Conservation (phyloP, 805 yeast species). For the Kuraishia floccosa region DNA sequence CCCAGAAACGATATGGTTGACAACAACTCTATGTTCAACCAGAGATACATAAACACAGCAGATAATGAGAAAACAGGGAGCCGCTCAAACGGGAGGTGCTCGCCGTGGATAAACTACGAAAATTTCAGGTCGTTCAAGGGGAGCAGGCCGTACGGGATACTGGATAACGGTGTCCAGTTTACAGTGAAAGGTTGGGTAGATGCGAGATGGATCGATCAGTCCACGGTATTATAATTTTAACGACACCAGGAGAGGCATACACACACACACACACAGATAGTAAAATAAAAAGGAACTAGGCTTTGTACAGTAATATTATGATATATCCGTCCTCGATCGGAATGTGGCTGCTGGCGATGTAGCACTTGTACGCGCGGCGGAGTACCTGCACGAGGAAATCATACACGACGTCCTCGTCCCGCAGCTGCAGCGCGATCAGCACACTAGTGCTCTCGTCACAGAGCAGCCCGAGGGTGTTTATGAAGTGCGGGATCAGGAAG, state of each 20-base stretch:
- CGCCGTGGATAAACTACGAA: conserved; percentile 16
- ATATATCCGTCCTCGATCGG: no score
- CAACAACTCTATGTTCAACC: conserved; percentile 11
- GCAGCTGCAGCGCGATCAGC: conserved; percentile 38
- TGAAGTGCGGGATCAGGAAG: conserved; percentile 37
- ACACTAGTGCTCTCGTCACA: conserved; percentile 22
- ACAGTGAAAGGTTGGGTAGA: conserved; percentile 42
- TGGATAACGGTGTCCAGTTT: conserved; percentile 24
- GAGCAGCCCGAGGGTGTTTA: conserved; percentile 26
- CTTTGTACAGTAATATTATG: no score
- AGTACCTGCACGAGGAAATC: conserved; percentile 26
- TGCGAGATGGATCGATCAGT: conserved; percentile 25
- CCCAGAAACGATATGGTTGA: conserved; percentile 31
- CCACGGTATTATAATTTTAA: no score
- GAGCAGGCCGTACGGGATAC: conserved; percentile 15
- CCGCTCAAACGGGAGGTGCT: conserved; percentile 9
- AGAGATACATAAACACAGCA: conserved; percentile 19
- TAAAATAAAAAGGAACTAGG: no score
- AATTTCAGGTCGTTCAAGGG: no score
- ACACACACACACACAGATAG: no score
- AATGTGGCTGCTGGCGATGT: no score
- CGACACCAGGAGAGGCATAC: no score
- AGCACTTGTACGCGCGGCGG: no score
- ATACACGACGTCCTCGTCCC: conserved; percentile 40
- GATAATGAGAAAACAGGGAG: conserved; percentile 20